Evolutionary conservation across 2,329 filamentous ascomycete species (phyloP), one percentile per base, ranked within the genome.

Genomic region (Colletotrichum plurivorum): DNA sequence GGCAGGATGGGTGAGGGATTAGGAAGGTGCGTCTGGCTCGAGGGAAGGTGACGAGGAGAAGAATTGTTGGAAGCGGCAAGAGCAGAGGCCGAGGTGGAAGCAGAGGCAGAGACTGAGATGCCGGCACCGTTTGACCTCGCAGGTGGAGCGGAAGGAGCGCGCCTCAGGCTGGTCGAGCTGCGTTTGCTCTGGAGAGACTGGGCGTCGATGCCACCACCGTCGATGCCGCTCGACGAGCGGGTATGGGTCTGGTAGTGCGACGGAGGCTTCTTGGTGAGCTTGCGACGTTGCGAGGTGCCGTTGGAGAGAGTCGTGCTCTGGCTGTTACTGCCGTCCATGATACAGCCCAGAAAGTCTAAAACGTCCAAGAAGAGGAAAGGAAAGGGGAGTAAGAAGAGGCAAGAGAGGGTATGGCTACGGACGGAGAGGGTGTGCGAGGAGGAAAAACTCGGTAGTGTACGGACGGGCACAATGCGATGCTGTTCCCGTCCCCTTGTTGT

Each of bases 261-360:
- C 57, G 86, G 87, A 66, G 87, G 87, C 78, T 89, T 89, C 83
- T 92, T 91, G 77, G 87, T 87, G 73, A 92, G 87, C 78, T 82
- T 85, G 80, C 88, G 88, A 80, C 89, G 88, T 73, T 87, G 84
- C 69, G 84, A 85, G 75, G 75, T 81, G 80, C 81, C 81, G 81
- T 82, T 81, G 76, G 80, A 78, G 73, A 79, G 75, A 76, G 78
- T 51, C 22, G 66, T 78, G 75, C 79, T 79, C 74, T 78, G 81
- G 76, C 78, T 67, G 64, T 60, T 79, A 78, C 31, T 36, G 31
- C 31, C 31, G 31, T 86, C 84, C 84, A 86, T 86, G 82, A 81
- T 84, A 78, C 75, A 49, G 46, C 63, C 63, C 57, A 67, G 53
- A 61, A 67, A 70, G 71, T 70, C 69, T 70, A 72, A 68, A 66